Percentiles rank a stretch among this genome's conserved stretches.
These are phyloP conservation scores for Venustampulla echinocandica DNA, from an alignment of 495 filamentous ascomycete species.

Conservation along the genomic window DNA sequence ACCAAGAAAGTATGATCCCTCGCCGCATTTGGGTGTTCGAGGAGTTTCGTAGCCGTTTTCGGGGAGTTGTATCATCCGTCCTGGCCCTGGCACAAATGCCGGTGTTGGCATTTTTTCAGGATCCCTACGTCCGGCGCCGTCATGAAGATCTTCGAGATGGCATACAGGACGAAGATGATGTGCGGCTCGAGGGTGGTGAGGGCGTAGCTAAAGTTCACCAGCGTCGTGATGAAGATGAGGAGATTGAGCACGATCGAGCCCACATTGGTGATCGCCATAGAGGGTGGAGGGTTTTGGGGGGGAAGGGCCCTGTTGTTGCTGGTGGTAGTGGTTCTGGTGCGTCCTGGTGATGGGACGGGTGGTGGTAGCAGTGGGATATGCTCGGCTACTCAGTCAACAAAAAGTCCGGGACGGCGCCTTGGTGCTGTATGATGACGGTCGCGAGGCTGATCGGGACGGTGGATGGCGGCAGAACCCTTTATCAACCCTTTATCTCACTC, in stretches of 20 bases:
- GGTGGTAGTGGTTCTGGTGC: neutral
- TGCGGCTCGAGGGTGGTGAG: slow-evolving; percentile 28
- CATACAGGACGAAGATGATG: slow-evolving; percentile 26
- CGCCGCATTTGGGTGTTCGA: no score
- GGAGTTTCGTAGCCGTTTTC: slow-evolving; percentile 22
- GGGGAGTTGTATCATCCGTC: slow-evolving; percentile 10
- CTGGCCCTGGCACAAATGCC: slow-evolving; percentile 16
- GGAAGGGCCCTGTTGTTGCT: neutral
- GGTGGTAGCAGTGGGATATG: neutral
- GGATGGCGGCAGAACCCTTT: neutral
- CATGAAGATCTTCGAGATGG: slow-evolving; percentile 25
- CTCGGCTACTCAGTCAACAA: neutral
- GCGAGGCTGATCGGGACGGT: neutral
- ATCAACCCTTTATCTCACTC: no score
- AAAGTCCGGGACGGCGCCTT: neutral
- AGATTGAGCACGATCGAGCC: slow-evolving; percentile 30
- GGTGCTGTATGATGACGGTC: neutral
- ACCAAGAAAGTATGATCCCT: no score
- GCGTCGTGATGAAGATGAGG: slow-evolving; percentile 32
- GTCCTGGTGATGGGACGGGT: neutral
- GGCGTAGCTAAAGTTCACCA: slow-evolving; percentile 31
- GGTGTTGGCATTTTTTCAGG: slow-evolving; percentile 14
- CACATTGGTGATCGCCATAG: slow-evolving; percentile 32
- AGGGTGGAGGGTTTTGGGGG: neutral
- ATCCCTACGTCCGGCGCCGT: slow-evolving; percentile 24